A percentile compares a stretch with the other conserved stretches of the same genome.
These are phyloP conservation scores for Begonia loranthoides DNA, from an alignment of 306 rosid species.

Conservation along the genomic window DNA sequence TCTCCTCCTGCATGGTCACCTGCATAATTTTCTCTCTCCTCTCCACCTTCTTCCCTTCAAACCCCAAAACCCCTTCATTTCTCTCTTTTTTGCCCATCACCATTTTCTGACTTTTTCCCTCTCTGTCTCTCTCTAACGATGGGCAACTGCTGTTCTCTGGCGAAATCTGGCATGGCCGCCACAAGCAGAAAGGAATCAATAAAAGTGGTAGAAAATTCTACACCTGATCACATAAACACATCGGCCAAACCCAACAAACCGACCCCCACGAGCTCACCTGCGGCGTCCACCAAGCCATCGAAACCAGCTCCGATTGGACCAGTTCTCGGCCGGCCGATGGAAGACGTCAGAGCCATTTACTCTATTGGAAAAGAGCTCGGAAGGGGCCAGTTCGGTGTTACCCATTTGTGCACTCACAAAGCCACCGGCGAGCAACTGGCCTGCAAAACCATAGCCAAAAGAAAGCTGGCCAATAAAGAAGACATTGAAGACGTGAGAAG, in stretches of 20 bases:
- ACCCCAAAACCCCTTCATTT: conserved; percentile 27
- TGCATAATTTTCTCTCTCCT: conserved; percentile 14
- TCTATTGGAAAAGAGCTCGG: conserved; percentile 80
- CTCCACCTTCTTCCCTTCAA: conserved; percentile 19
- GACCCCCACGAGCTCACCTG: conserved; percentile 15
- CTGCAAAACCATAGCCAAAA: conserved; percentile 85
- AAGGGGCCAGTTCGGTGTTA: conserved; percentile 87
- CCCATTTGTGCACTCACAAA: conserved; percentile 70
- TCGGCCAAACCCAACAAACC: conserved; percentile 10
- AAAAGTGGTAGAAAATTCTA: background rate
- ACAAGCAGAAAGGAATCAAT: conserved; percentile 21
- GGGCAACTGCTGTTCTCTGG: conserved; percentile 95
- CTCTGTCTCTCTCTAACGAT: conserved; percentile 32
- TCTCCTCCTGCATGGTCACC: background rate
- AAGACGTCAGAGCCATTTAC: conserved; percentile 45
- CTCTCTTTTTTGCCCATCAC: conserved; percentile 12
- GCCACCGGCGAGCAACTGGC: conserved; percentile 62
- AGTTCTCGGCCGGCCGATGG: conserved; percentile 81
- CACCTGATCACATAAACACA: background rate
- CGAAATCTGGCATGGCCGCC: conserved; percentile 29
- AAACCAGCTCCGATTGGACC: conserved; percentile 38
- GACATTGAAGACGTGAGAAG: conserved; percentile 84
- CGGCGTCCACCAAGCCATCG: conserved; percentile 14
- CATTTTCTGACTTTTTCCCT: conserved; percentile 7
- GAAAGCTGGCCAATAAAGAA: conserved; percentile 68